phyloP scores from a whole-genome alignment of 192 early-diverging fungal genomes.

The Coemansia sp. region DNA sequence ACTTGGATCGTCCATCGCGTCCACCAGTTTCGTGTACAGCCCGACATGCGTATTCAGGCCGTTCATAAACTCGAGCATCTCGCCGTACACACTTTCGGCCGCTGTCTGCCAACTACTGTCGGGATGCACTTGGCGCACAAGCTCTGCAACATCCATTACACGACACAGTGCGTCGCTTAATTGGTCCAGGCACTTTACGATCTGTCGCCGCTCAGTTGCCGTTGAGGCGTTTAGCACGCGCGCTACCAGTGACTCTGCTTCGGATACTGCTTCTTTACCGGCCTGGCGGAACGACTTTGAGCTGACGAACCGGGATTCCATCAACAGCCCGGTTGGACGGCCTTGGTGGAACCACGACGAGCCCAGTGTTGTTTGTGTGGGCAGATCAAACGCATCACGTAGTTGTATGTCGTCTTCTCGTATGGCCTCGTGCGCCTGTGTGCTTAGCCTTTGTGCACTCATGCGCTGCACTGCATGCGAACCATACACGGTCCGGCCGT shows the following conservation, averaged over 20 bases:
- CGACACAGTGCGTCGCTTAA: slow-evolving; percentile 86
- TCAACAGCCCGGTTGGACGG: slow-evolving; percentile 45
- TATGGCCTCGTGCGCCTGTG: slow-evolving; percentile 11
- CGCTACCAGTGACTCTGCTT: slow-evolving; percentile 37
- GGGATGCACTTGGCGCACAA: slow-evolving; percentile 90
- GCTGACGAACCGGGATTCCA: slow-evolving; percentile 51
- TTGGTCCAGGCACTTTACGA: slow-evolving; percentile 86
- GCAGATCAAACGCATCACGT: slow-evolving; percentile 50
- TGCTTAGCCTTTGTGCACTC: slow-evolving; percentile 8
- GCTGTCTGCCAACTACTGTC: slow-evolving; percentile 65
- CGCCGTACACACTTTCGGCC: slow-evolving; percentile 74
- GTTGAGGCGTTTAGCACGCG: slow-evolving; percentile 27
- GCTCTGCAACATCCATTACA: slow-evolving; percentile 89
- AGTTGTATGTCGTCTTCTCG: slow-evolving; percentile 34
- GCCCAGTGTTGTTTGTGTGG: slow-evolving; percentile 40
- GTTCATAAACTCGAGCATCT: slow-evolving; percentile 83
- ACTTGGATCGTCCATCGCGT: slow-evolving; percentile 60
- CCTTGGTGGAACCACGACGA: slow-evolving; percentile 50
- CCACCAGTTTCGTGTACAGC: slow-evolving; percentile 75
- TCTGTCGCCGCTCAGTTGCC: slow-evolving; percentile 59
- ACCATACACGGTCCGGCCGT: slow-evolving; percentile 8
- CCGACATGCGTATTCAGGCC: slow-evolving; percentile 88
- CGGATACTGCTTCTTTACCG: slow-evolving; percentile 35
- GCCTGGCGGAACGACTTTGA: slow-evolving; percentile 43
- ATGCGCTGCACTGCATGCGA: slow-evolving; percentile 6